Conservation (phyloP, 805 yeast genomes). For the Pichia cephalocereana region DNA sequence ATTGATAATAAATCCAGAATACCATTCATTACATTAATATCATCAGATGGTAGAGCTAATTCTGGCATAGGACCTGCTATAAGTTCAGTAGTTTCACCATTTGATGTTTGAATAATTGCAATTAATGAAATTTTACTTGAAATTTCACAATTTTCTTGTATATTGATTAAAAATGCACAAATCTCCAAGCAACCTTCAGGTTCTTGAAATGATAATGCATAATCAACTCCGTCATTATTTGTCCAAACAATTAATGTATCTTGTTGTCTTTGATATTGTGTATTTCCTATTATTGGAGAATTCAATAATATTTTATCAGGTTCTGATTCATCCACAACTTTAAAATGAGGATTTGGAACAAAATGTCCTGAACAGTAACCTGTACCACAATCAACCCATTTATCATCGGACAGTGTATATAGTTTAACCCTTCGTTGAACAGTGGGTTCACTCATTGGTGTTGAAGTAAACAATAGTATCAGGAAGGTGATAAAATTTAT, state of each 20-base stretch:
- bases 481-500: too few species aligned
- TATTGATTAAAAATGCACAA: slow-evolving; percentile 69
- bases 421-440: slow-evolving; percentile 38
- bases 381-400: slow-evolving; percentile 89
- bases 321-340: slow-evolving; percentile 65
- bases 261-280: slow-evolving; percentile 87
- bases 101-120: slow-evolving; percentile 43
- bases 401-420: slow-evolving; percentile 70
- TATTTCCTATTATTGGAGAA: slow-evolving; percentile 60
- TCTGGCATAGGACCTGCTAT: slow-evolving; percentile 71
- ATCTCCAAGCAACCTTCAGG: slow-evolving; percentile 78
- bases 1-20: slow-evolving; percentile 41
- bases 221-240: slow-evolving; percentile 58
- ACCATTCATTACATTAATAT: slow-evolving; percentile 39
- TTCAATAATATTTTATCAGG: slow-evolving; percentile 50
- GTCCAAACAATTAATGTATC: slow-evolving; percentile 95
- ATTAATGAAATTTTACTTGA: slow-evolving; percentile 65
- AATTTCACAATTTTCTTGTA: slow-evolving; percentile 45
- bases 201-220: slow-evolving; percentile 89
- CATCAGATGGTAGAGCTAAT: slow-evolving; percentile 44
- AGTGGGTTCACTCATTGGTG: neutral
- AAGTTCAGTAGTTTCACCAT: slow-evolving; percentile 58
- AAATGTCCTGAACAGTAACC: slow-evolving; percentile 79
- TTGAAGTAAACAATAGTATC: neutral
- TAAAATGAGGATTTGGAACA: slow-evolving; percentile 44